Evolutionary conservation across 805 yeast genomes (phyloP).

Genomic region (Wickerhamiella lipophila): DNA sequence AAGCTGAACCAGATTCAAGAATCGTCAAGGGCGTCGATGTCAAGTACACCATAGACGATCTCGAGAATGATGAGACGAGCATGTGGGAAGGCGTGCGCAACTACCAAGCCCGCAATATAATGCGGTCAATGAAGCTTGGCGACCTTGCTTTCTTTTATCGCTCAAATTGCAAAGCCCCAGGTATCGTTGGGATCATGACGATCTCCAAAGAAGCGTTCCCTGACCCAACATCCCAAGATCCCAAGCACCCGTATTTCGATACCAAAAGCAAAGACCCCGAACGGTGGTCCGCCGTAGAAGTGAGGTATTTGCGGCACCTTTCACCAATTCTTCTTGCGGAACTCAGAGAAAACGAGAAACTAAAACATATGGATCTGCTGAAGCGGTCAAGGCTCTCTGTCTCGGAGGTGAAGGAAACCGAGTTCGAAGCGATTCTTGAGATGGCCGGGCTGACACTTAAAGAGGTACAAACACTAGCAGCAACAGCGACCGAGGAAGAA

Average conservation of each 20-base stretch:
- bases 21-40: constrained; percentile 40
- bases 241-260: constrained; percentile 37
- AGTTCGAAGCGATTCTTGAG: constrained; percentile 32
- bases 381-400: constrained; percentile 42
- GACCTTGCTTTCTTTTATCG: constrained; percentile 43
- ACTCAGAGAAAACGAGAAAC: constrained; percentile 27
- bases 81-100: constrained; percentile 55
- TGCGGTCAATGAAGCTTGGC: constrained; percentile 36
- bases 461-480: constrained; percentile 17
- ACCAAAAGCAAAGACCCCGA: constrained; percentile 32
- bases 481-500: constrained; percentile 17
- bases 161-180: constrained; percentile 42
- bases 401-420: constrained; percentile 35
- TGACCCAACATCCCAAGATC: constrained; percentile 31
- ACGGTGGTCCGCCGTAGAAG: constrained; percentile 46
- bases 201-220: constrained; percentile 26
- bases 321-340: constrained; percentile 35
- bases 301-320: constrained; percentile 34
- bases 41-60: constrained; percentile 36
- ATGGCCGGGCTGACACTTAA: constrained; percentile 27
- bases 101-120: constrained; percentile 42
- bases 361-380: constrained; percentile 35
- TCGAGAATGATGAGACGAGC: constrained; percentile 31
- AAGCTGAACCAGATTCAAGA: constrained; percentile 42
- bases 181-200: constrained; percentile 37